These are phyloP conservation scores for Simmondsia chinensis DNA, from an alignment of 148 eudicot genomes.

Conservation along the genomic window DNA sequence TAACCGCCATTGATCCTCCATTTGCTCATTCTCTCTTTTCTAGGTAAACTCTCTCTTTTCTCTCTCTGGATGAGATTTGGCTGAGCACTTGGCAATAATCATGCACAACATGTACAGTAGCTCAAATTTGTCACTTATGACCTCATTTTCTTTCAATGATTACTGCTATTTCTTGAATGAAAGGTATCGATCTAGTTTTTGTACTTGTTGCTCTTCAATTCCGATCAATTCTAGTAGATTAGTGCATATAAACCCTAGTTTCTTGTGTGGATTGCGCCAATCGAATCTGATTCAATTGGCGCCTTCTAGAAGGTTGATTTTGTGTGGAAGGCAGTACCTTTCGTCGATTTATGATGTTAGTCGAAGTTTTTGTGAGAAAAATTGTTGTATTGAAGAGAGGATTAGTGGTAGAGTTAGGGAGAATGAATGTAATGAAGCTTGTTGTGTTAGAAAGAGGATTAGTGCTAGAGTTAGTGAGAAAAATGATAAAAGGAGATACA, in stretches of 20 bases:
- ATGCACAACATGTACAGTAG: constrained; percentile 13
- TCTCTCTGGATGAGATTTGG: not conserved
- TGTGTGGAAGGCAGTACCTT: constrained; percentile 25
- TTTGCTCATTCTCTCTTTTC: constrained; percentile 1
- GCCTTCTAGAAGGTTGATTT: constrained; percentile 35
- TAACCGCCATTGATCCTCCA: too few species aligned
- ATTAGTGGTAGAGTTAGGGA: constrained; percentile 17
- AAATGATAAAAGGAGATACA: too few species aligned
- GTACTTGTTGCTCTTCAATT: constrained; percentile 17
- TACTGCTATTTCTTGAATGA: constrained; percentile 11
- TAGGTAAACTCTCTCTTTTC: not conserved
- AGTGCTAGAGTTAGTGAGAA: constrained; percentile 6
- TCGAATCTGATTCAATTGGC: constrained; percentile 63
- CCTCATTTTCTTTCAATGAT: constrained; percentile 8
- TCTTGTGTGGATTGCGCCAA: constrained; percentile 58
- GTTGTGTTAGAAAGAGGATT: constrained; percentile 16
- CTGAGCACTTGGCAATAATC: not conserved
- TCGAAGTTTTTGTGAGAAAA: constrained; percentile 20
- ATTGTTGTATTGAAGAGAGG: constrained; percentile 16
- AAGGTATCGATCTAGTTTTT: constrained; percentile 13
- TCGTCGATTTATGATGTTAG: constrained; percentile 27
- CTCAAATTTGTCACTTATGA: constrained; percentile 17
- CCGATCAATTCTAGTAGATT: constrained; percentile 13
- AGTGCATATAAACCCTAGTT: constrained; percentile 37
- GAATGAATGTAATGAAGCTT: constrained; percentile 18